Base-by-base conservation (phyloP, 768 basidiomycete species). In the Suillus variegatus region DNA sequence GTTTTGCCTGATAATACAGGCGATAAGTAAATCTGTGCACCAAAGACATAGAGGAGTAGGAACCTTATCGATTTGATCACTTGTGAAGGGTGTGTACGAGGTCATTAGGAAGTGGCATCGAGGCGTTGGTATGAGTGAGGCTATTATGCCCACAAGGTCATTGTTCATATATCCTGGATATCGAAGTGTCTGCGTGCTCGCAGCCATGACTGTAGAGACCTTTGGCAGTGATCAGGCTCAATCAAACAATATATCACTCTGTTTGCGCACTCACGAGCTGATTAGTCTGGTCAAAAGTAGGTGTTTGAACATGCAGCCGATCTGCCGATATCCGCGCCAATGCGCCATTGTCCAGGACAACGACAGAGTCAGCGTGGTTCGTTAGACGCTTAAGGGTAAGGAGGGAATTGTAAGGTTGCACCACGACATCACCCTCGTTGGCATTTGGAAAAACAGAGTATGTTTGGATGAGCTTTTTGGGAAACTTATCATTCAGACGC, bases 81-180 rank as follows among this genome's bases (percentile, higher is more conserved):
- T 93, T 6, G 96, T 97, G 77, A 99, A 99, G 0, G 97, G 97
- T 8, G 97, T 99, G 72, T 99, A 99, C 16, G 95, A 95, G 12
- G 97, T 99, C 93, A 96, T 97, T 60, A 99, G 85, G 84, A 98
- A 98, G 77, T 99, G 97, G 74, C 96, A 98, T 60, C 96, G 86
- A 35, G 97, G 97, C 4, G 97, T 98, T 2, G 97, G 97, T 69
- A 99, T 98, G 61, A 99, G 86, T 18, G 94, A 95, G 7, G 97
- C 95, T 64, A 99, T 91, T 68, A 99, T 96, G 35, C 96, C 94
- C 69, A 98, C 96, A 44, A 99, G 87, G 73, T 99, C 97, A 71
- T 98, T 99, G 82, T 99, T 98, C 96, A 98, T 99, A 78, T 98
- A 98, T 60, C 95, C 94, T 0, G 97, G 97, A 79, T 97, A 99